A percentile compares a stretch with the other conserved stretches of the same genome.
Evolutionary conservation across 345 rosid species (phyloP).

Genomic region (Excoecaria agallocha): DNA sequence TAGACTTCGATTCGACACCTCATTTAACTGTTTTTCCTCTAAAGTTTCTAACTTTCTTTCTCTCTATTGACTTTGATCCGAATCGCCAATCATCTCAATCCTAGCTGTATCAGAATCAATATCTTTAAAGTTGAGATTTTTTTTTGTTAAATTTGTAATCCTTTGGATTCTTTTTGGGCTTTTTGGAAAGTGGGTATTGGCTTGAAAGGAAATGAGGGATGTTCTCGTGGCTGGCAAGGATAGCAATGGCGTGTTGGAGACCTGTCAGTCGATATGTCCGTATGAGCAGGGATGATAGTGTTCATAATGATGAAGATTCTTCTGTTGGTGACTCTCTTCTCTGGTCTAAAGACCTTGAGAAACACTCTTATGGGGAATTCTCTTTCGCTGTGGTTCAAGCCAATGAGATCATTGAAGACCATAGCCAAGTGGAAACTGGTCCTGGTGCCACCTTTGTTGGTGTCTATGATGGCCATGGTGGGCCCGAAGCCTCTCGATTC

Average conservation of each 20-base stretch:
- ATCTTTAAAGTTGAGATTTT: background rate
- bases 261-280: slow-evolving; percentile 73
- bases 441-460: slow-evolving; percentile 69
- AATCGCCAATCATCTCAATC: background rate
- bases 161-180: background rate
- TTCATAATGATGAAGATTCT: slow-evolving; percentile 29
- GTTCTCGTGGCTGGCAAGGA: slow-evolving; percentile 74
- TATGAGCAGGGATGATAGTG: slow-evolving; percentile 67
- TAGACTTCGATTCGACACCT: slow-evolving; percentile 2
- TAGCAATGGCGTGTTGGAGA: slow-evolving; percentile 68
- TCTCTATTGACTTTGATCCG: slow-evolving; percentile 10
- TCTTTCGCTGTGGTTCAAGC: slow-evolving; percentile 88
- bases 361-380: slow-evolving; percentile 72
- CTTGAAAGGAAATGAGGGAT: slow-evolving; percentile 82
- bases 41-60: background rate
- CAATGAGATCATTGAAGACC: slow-evolving; percentile 81
- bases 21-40: background rate
- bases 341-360: slow-evolving; percentile 83
- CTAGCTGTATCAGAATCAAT: background rate
- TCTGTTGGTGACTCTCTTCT: slow-evolving; percentile 45
- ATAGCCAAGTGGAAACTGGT: slow-evolving; percentile 81
- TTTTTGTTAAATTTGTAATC: background rate
- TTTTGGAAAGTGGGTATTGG: slow-evolving; percentile 18
- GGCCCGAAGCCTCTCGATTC: slow-evolving; percentile 83
- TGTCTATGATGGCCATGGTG: slow-evolving; percentile 96